phyloP scores from a whole-genome alignment of 2,329 filamentous ascomycete genomes.

The Ophiocordyceps unilateralis region DNA sequence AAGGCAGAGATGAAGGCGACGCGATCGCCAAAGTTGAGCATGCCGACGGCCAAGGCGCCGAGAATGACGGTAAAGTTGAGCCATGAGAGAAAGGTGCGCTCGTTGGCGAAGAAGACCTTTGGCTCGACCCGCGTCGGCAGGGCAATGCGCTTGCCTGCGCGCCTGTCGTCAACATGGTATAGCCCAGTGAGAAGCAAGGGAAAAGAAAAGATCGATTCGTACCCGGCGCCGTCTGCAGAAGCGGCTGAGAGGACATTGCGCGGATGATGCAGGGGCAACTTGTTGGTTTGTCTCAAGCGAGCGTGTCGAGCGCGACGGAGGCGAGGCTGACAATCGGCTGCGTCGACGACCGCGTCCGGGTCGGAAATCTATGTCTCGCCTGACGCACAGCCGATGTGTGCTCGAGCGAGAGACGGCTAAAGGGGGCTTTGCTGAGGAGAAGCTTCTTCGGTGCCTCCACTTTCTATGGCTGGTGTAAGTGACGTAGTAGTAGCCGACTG shows the following conservation, averaged over 20 bases:
- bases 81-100: slow-evolving; percentile 97
- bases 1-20: slow-evolving; percentile 88
- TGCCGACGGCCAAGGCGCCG: slow-evolving; percentile 85
- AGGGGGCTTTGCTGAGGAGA: not conserved
- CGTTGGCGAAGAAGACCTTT: slow-evolving; percentile 99
- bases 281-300: not conserved
- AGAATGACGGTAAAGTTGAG: slow-evolving; percentile 99
- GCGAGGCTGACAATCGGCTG: not conserved
- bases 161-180: not conserved
- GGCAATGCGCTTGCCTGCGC: slow-evolving; percentile 85
- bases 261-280: not conserved
- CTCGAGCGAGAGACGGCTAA: not conserved
- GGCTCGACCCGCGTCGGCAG: slow-evolving; percentile 95
- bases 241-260: slow-evolving; percentile 83
- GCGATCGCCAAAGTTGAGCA: slow-evolving; percentile 94
- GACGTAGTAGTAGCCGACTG: not conserved
- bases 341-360: not conserved
- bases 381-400: too few species aligned
- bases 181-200: not conserved
- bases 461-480: not conserved
- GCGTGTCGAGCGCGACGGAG: not conserved
- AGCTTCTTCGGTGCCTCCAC: not conserved
- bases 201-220: slow-evolving; percentile 11
- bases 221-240: slow-evolving; percentile 89
- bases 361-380: too few species aligned